phyloP scores from a whole-genome alignment of 441 rosid species.

The Gossypium schwendimanii region DNA sequence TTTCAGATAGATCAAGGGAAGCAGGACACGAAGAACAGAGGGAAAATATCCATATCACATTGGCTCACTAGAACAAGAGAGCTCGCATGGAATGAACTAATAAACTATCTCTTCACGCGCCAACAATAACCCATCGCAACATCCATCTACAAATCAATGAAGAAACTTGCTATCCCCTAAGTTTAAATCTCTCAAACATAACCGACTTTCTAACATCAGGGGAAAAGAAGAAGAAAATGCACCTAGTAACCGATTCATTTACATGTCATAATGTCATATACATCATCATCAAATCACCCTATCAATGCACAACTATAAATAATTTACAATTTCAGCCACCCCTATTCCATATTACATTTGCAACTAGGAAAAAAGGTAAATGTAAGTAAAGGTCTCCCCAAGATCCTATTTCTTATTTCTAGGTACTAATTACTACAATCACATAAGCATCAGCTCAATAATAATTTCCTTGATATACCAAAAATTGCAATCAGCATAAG shows the following conservation, averaged over 20 bases:
- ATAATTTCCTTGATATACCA: neutral
- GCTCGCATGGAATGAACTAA: neutral
- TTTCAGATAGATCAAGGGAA: neutral
- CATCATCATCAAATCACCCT: neutral
- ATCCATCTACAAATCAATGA: neutral
- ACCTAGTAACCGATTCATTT: neutral
- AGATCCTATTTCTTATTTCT: neutral
- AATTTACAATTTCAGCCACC: neutral
- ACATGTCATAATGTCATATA: neutral
- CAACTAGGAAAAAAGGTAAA: neutral
- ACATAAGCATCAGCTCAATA: neutral
- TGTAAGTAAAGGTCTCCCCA: neutral
- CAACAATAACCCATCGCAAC: neutral
- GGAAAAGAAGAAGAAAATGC: neutral
- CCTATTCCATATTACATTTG: neutral
- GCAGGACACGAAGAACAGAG: neutral
- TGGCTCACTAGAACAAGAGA: neutral
- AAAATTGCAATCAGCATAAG: neutral
- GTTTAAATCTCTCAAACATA: neutral
- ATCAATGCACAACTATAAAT: neutral
- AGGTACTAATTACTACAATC: neutral
- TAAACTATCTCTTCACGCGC: slow-evolving; percentile 2
- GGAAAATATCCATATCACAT: neutral
- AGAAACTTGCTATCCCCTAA: neutral
- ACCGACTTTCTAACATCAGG: neutral